phyloP scores from a whole-genome alignment of 2,329 filamentous ascomycete species.

The Aspergillus arachidicola region DNA sequence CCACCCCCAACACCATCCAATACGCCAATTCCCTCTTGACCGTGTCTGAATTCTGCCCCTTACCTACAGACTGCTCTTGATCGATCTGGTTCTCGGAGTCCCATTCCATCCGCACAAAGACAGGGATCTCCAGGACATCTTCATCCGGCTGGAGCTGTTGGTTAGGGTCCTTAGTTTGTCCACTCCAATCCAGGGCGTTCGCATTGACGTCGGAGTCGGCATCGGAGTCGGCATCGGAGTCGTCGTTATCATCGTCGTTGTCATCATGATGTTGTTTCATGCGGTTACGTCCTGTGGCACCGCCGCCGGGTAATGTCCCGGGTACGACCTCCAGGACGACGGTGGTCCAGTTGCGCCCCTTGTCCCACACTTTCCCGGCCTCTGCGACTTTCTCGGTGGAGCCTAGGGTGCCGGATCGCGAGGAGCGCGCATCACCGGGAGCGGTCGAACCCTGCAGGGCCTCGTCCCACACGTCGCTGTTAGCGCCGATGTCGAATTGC shows the following conservation, averaged over 20 bases:
- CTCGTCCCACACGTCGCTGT: conserved; percentile 93
- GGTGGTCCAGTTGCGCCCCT: conserved; percentile 90
- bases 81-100: conserved; percentile 62
- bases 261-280: conserved; percentile 38
- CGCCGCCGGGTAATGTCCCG: conserved; percentile 39
- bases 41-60: conserved; percentile 60
- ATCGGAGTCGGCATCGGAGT: conserved; percentile 32
- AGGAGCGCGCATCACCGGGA: conserved; percentile 46
- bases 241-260: conserved; percentile 33
- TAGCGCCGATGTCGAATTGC: conserved; percentile 90
- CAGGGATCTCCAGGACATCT: conserved; percentile 81
- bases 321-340: conserved; percentile 90
- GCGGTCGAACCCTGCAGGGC: conserved; percentile 63
- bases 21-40: conserved; percentile 90
- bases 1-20: conserved; percentile 91
- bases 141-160: conserved; percentile 53
- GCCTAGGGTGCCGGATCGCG: conserved; percentile 43
- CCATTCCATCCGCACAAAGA: conserved; percentile 93
- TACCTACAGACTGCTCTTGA: conserved; percentile 39
- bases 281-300: conserved; percentile 19
- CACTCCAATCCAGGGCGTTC: conserved; percentile 30
- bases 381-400: conserved; percentile 64
- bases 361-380: conserved; percentile 94
- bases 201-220: conserved; percentile 37
- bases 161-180: conserved; percentile 16